Base-by-base conservation (phyloP, 2,329 filamentous ascomycete species). In the Fusarium udum region DNA sequence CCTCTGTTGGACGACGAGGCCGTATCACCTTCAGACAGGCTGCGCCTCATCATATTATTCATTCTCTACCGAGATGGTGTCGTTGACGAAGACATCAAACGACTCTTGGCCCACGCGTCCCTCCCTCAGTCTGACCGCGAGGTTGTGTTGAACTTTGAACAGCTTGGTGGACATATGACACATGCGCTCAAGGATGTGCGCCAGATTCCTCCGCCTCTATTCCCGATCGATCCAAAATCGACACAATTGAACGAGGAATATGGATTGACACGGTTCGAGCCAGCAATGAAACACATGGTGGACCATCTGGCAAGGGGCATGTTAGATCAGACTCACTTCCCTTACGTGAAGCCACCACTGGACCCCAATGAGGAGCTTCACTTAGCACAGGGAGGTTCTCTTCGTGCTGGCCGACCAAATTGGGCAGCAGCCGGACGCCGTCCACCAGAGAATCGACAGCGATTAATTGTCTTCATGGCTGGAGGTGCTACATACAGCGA, bases 401-500 rank as follows among this genome's bases (percentile, higher is more conserved):
- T 99, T 31, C 92, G 96, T 65, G 93, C 94, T 15, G 95, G 95
- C 22, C 97, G 97, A 78, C 96, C 95, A 4, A 97, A 95, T 46
- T 99, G 96, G 96, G 96, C 96, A 4, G 93, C 94, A 60, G 92
- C 93, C 15, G 91, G 94, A 48, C 88, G 92, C 51, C 89, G 91
- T 85, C 67, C 90, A 87, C 68, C 82, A 4, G 95, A 98, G 80
- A 97, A 95, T 73, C 90, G 92, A 60, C 96, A 99, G 81, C 91
- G 96, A 59, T 88, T 98, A 61, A 93, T 99, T 67, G 92, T 98
- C 22, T 98, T 97, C 80, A 92, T 98, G 88, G 96, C 95, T 3
- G 96, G 96, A 53, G 96, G 96, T 49, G 96, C 96, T 26, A 98
- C 96, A 1, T 97, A 95, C 81, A 95, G 94, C 10, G 96, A 99